Evolutionary conservation across 192 early-diverging fungal species (phyloP).

Genomic region (Spinellus fusiger): DNA sequence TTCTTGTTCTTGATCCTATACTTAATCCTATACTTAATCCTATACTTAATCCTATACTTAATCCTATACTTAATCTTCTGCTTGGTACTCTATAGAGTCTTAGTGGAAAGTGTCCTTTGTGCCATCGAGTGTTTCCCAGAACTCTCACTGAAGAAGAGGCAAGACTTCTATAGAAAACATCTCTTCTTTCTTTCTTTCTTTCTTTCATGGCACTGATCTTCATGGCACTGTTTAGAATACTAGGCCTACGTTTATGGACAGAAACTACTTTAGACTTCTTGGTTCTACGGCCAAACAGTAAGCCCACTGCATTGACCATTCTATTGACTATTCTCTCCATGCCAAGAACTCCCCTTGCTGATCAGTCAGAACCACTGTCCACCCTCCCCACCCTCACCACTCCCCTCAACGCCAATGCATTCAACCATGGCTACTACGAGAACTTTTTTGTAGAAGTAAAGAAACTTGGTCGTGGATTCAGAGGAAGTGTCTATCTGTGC

Average conservation of each 20-base stretch:
- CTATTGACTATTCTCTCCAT: background rate
- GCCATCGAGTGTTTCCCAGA: background rate
- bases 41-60: background rate
- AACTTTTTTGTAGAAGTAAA: conserved; percentile 84
- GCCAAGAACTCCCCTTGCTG: background rate
- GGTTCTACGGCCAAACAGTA: conserved; percentile 30
- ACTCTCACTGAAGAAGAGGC: background rate
- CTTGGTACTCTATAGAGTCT: background rate
- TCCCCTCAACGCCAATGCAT: conserved; percentile 58
- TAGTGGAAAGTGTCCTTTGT: conserved; percentile 1
- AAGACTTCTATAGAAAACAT: background rate
- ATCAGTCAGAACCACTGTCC: background rate
- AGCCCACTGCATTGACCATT: background rate
- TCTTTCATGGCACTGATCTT: too few species aligned
- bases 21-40: background rate
- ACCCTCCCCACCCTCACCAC: background rate
- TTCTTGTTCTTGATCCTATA: background rate
- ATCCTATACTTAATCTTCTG: background rate
- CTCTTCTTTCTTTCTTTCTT: too few species aligned
- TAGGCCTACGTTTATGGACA: conserved; percentile 34
- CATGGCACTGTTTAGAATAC: conserved; percentile 1
- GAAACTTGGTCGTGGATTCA: conserved; percentile 84
- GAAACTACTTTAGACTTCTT: conserved; percentile 56
- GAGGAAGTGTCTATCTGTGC: conserved; percentile 88
- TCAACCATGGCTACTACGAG: conserved; percentile 95